phyloP scores from a whole-genome alignment of 1,284 basidiomycete genomes.

The Phylloporus sp. region DNA sequence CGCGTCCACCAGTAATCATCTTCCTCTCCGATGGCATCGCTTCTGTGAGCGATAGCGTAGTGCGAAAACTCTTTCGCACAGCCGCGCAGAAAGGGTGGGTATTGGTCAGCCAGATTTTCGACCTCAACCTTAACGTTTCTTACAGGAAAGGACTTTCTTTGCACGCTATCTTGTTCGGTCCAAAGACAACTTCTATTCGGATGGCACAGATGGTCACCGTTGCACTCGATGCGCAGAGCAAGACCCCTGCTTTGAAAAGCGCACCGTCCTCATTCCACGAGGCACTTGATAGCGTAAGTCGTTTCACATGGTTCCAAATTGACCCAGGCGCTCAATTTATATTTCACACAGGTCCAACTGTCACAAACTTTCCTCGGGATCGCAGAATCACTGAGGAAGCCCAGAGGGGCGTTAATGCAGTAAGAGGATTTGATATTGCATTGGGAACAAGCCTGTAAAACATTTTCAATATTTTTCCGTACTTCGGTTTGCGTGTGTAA shows the following conservation, averaged over 20 bases:
- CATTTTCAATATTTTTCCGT: neutral
- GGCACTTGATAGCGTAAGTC: constrained; percentile 59
- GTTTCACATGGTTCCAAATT: neutral
- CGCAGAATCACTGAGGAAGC: constrained; percentile 64
- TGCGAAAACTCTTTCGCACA: constrained; percentile 52
- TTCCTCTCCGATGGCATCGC: constrained; percentile 66
- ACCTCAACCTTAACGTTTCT: neutral
- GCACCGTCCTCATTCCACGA: constrained; percentile 57
- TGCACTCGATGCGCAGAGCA: constrained; percentile 56
- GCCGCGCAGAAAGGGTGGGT: constrained; percentile 55
- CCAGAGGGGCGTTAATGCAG: constrained; percentile 54
- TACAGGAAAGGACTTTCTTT: constrained; percentile 63
- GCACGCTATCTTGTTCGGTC: constrained; percentile 65
- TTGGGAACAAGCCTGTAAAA: neutral
- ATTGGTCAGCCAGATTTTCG: neutral
- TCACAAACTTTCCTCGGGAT: constrained; percentile 66
- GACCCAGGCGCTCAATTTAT: neutral
- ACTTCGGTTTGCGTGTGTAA: neutral
- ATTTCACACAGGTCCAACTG: constrained; percentile 52
- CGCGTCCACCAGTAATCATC: constrained; percentile 64
- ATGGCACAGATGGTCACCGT: constrained; percentile 59
- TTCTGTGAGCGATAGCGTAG: constrained; percentile 41
- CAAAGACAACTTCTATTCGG: constrained; percentile 35
- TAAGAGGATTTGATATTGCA: neutral
- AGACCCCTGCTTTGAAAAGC: constrained; percentile 38